Evolutionary conservation across 768 basidiomycete genomes (phyloP).

Genomic region (Heimioporus sp.): DNA sequence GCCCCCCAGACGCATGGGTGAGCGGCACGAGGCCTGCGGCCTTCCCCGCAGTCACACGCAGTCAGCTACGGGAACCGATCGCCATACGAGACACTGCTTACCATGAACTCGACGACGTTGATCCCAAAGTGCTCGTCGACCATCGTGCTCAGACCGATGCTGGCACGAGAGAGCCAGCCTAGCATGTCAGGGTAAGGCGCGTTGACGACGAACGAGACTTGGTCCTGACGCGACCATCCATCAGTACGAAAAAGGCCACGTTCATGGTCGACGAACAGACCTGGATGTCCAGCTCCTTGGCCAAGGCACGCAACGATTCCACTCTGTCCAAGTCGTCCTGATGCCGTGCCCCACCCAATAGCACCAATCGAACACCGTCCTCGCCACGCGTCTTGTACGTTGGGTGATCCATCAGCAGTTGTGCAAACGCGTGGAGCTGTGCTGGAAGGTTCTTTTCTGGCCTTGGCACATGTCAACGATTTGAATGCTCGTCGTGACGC

Average conservation of each 20-base stretch:
- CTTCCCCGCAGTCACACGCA: conserved; percentile 38
- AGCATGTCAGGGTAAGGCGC: conserved; percentile 74
- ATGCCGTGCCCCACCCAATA: conserved; percentile 88
- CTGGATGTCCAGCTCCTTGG: conserved; percentile 60
- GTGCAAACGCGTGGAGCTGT: conserved; percentile 70
- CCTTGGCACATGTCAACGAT: conserved; percentile 42
- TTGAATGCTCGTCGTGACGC: neutral
- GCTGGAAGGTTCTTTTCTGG: conserved; percentile 93
- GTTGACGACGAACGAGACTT: conserved; percentile 80
- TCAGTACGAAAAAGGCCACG: neutral
- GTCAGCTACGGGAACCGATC: conserved; percentile 5
- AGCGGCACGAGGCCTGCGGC: conserved; percentile 93
- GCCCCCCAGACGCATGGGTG: conserved; percentile 91
- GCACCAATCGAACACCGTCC: conserved; percentile 54
- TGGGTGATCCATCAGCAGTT: conserved; percentile 57
- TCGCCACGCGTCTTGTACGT: conserved; percentile 39
- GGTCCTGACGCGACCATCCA: conserved; percentile 40
- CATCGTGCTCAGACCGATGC: conserved; percentile 94
- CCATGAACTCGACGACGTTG: conserved; percentile 98
- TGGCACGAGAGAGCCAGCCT: conserved; percentile 66
- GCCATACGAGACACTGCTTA: conserved; percentile 31
- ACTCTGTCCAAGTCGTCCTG: conserved; percentile 71
- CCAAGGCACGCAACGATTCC: conserved; percentile 53
- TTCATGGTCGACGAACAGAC: conserved; percentile 37
- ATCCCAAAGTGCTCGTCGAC: conserved; percentile 98